Base-by-base conservation (phyloP, 2,329 filamentous ascomycete species). In the Aureobasidium melanogenum region DNA sequence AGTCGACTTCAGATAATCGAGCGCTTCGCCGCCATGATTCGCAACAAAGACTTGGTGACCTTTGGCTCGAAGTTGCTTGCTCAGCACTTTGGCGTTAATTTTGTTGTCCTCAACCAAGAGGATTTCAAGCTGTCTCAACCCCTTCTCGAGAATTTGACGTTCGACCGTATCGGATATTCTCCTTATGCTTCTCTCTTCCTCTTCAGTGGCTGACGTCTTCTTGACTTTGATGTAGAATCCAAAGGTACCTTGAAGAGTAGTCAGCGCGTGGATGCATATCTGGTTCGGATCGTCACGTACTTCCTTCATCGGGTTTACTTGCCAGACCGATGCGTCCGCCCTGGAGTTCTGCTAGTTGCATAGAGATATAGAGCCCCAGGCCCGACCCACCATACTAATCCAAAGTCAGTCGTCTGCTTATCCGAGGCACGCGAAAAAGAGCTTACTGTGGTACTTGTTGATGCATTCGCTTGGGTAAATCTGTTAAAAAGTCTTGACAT, bases 361-460 rank as follows among this genome's bases (percentile, higher is more conserved):
- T 79, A 44, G 83, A 87, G 60, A 89, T 88, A 68, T 88, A 89
- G 0, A 89, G 76, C 0, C 87, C 87, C 0, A 90, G 76, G 0
- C 87, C 87, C 0, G 83, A 86, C 0, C 87, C 87, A 14, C 43
- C 43, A 9, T 46, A 46, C 24, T 46, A 3, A 15, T 17, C 6
- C 14, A 2, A 28, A 10, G 4, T 46, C 9, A 46, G 43, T 22
- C 8, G 26, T 46, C 8, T 12, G 7, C 28, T 30, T 30, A 8
- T 30, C 8, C 8, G 28, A 30, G 28, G n/a, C n/a, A n/a, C 8
- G 28, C 8, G 8, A 30, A 4, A 30, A 30, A 5, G 22, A 26
- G 10, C 43, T 46, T 46, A 46, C 43, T 10, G 43, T 51, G 10
- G 17, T 6, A 6, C 47, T 51, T 2, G 85, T 88, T 62, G 80